phyloP scores from a whole-genome alignment of 1,284 basidiomycete genomes.

The Microbotryum scabiosae region DNA sequence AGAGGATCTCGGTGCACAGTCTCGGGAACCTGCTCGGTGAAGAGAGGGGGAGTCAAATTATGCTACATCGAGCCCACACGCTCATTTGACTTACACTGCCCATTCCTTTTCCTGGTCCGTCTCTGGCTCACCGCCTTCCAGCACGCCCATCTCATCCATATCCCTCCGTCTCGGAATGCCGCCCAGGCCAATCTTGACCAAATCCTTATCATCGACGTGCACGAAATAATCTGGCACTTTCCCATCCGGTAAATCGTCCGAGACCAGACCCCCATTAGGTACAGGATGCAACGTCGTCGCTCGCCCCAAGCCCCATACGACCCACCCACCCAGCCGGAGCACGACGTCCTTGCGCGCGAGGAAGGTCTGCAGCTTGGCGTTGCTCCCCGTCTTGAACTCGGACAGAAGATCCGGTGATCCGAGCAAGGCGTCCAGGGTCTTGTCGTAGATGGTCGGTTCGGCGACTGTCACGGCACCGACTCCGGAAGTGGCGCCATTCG shows the following conservation, averaged over 20 bases:
- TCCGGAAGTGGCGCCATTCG: not conserved
- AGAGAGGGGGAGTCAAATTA: too few relatives aligned
- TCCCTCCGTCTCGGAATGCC: conserved; percentile 18
- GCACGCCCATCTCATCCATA: conserved; percentile 7
- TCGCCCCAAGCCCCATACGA: conserved; percentile 28
- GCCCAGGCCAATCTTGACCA: conserved; percentile 23
- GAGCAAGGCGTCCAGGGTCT: conserved; percentile 23
- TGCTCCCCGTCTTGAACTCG: conserved; percentile 28
- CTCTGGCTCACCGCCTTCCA: conserved; percentile 14
- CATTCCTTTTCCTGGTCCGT: conserved; percentile 27
- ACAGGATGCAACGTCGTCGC: conserved; percentile 3
- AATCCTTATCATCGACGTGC: conserved; percentile 5
- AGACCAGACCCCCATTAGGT: conserved; percentile 5
- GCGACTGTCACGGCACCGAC: not conserved
- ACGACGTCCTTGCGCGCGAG: conserved; percentile 20
- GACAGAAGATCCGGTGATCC: conserved; percentile 22
- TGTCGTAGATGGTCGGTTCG: conserved; percentile 6
- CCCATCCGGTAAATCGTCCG: conserved; percentile 23
- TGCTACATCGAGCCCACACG: too few relatives aligned
- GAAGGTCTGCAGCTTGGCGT: conserved; percentile 25
- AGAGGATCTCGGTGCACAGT: conserved; percentile 89
- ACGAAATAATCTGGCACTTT: conserved; percentile 25
- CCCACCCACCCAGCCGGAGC: conserved; percentile 27
- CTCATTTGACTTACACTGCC: conserved; percentile 29
- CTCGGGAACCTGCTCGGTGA: conserved; percentile 67